These are phyloP conservation scores for Phytophthora idaei DNA, from an alignment of 352 stramenopile genomes.

Conservation along the genomic window DNA sequence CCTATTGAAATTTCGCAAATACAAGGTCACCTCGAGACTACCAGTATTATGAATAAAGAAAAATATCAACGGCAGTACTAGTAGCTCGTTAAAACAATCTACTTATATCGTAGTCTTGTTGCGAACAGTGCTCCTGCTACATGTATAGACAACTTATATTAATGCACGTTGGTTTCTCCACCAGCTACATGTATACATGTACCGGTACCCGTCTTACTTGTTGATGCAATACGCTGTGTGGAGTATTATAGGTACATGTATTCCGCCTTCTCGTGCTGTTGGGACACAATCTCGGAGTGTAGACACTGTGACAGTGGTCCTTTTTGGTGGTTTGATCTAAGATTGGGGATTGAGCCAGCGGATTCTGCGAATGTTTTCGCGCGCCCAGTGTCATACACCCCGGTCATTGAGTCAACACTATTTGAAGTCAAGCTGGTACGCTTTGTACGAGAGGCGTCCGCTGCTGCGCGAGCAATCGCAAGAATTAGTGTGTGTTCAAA, in stretches of 20 bases:
- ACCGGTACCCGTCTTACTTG: neutral
- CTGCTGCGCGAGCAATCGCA: conserved; percentile 12
- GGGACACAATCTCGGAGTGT: conserved; percentile 1
- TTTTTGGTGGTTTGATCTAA: conserved; percentile 9
- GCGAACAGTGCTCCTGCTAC: no score
- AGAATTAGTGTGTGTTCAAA: neutral
- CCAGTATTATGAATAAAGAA: no score
- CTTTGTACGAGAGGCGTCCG: conserved; percentile 12
- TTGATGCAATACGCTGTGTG: conserved; percentile 1
- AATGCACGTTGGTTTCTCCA: neutral
- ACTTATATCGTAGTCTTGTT: no score
- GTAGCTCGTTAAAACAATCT: no score
- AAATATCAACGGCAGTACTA: no score
- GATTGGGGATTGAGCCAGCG: conserved; percentile 10
- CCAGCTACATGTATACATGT: neutral
- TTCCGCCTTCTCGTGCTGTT: neutral
- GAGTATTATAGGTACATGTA: neutral
- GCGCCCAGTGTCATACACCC: conserved; percentile 21
- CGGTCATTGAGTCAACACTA: conserved; percentile 19
- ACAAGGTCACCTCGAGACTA: no score
- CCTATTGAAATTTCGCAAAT: no score
- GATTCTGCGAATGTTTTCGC: conserved; percentile 21
- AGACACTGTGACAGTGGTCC: neutral
- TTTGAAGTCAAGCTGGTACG: neutral
- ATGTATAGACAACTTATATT: no score